Evolutionary conservation across 495 filamentous ascomycete genomes (phyloP).

Genomic region (Trichoderma erinaceum): DNA sequence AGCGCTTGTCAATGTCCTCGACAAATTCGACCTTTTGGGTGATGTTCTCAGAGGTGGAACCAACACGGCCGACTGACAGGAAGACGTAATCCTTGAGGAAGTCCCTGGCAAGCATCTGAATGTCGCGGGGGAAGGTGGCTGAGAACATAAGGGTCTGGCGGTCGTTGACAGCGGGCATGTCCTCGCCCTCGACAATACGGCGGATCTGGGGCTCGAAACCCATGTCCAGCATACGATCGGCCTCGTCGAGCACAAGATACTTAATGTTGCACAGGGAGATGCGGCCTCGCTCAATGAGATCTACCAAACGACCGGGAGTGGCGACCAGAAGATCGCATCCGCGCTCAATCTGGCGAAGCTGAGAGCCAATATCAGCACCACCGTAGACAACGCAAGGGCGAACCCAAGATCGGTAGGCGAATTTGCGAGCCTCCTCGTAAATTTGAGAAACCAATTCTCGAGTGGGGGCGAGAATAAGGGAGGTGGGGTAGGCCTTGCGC

Average conservation of each 20-base stretch:
- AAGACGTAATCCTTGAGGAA: constrained; percentile 99
- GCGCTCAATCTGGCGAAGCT: constrained; percentile 94
- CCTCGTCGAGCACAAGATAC: constrained; percentile 97
- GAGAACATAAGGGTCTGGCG: constrained; percentile 99
- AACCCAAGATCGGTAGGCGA: constrained; percentile 97
- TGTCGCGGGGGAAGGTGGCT: constrained; percentile 96
- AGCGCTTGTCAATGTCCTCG: constrained; percentile 95
- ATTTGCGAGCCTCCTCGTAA: constrained; percentile 95
- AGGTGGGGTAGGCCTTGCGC: constrained; percentile 94
- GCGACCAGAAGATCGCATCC: constrained; percentile 97
- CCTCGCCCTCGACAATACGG: constrained; percentile 94
- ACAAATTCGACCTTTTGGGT: constrained; percentile 98
- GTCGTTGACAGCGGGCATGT: constrained; percentile 79
- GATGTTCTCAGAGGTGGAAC: constrained; percentile 99
- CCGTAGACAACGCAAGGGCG: constrained; percentile 97
- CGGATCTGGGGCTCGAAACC: constrained; percentile 99
- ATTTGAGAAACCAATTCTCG: constrained; percentile 98
- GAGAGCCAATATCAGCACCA: constrained; percentile 95
- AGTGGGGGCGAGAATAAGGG: constrained; percentile 90
- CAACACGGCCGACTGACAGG: constrained; percentile 96
- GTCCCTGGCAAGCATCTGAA: constrained; percentile 96
- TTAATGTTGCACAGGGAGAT: constrained; percentile 97
- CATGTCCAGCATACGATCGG: constrained; percentile 99
- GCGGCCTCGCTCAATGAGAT: constrained; percentile 95
- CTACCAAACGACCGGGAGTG: constrained; percentile 92